These are phyloP conservation scores for Mucor lusitanicus DNA, from an alignment of 371 early-diverging fungal genomes.

Conservation along the genomic window DNA sequence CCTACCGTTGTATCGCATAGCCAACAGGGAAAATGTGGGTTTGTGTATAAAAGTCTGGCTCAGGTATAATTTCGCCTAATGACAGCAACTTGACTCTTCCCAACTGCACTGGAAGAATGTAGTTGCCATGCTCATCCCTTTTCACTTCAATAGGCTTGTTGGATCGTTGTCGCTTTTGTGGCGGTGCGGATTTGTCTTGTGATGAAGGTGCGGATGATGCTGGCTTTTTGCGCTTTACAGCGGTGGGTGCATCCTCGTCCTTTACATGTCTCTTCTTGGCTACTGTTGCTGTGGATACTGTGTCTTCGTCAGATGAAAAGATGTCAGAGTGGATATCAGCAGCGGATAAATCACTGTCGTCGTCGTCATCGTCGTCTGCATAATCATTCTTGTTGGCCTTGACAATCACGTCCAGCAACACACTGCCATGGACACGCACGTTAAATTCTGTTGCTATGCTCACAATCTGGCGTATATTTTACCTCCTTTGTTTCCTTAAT, in stretches of 20 bases:
- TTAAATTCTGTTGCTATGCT: background rate
- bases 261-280: background rate
- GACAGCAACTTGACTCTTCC: conserved; percentile 6
- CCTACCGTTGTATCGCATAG: conserved; percentile 8
- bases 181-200: background rate
- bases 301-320: background rate
- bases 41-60: conserved; percentile 10
- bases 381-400: conserved; percentile 4
- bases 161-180: conserved; percentile 6
- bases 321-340: background rate
- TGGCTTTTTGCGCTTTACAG: conserved; percentile 4
- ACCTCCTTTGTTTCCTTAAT: conserved; percentile 14
- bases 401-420: conserved; percentile 10
- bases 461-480: background rate
- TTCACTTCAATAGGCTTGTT: background rate
- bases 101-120: conserved; percentile 9
- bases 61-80: conserved; percentile 12
- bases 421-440: background rate
- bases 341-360: conserved; percentile 3
- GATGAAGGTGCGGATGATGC: background rate
- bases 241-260: background rate
- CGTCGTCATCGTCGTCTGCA: conserved; percentile 5
- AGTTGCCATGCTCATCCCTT: conserved; percentile 11
- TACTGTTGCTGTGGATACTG: background rate
- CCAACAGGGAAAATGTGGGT: conserved; percentile 16